These are phyloP conservation scores for Trichosanthes truncata DNA, from an alignment of 306 rosid genomes.

Conservation along the genomic window DNA sequence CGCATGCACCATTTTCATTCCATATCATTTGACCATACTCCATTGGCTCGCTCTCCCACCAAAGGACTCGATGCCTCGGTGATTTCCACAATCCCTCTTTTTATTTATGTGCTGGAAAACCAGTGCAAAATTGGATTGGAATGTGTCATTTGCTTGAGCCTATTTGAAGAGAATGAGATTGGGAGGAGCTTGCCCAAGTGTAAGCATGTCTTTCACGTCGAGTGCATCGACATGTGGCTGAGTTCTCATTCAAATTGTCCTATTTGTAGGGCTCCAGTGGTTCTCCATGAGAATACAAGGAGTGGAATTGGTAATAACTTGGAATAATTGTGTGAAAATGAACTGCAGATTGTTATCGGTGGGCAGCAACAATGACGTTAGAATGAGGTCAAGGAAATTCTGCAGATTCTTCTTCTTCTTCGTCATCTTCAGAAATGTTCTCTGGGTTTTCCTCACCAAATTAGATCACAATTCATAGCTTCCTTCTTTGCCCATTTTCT, in stretches of 20 bases:
- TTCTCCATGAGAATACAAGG: not conserved
- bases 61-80: constrained; percentile 54
- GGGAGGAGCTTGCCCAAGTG: constrained; percentile 70
- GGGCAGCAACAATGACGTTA: not conserved
- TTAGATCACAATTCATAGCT: not conserved
- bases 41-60: constrained; percentile 17
- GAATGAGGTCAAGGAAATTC: not conserved
- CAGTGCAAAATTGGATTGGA: constrained; percentile 24
- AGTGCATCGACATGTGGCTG: constrained; percentile 92
- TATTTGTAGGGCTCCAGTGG: constrained; percentile 55
- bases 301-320: not conserved
- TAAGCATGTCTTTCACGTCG: constrained; percentile 68
- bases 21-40: constrained; percentile 35
- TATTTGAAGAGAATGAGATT: constrained; percentile 48
- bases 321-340: not conserved
- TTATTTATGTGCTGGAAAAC: constrained; percentile 25
- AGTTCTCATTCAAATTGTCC: constrained; percentile 73
- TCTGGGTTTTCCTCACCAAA: not conserved
- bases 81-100: constrained; percentile 53
- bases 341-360: not conserved
- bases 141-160: constrained; percentile 75
- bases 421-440: not conserved
- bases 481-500: not conserved
- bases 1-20: constrained; percentile 46
- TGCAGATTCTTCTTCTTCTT: not conserved